These are phyloP conservation scores for Lagenaria siceraria DNA, from an alignment of 306 rosid species.

Conservation along the genomic window DNA sequence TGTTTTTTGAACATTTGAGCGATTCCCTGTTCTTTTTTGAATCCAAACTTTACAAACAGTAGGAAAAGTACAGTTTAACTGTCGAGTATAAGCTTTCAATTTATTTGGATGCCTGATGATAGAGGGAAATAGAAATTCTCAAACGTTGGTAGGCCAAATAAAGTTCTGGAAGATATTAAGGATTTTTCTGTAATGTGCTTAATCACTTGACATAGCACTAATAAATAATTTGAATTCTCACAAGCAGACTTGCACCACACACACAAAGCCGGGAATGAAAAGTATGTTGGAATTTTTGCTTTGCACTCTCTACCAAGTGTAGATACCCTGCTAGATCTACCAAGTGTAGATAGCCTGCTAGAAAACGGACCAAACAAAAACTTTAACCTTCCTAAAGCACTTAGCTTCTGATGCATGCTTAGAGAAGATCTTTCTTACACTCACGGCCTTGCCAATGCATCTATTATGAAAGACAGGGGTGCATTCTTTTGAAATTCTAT, in stretches of 20 bases:
- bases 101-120: neutral
- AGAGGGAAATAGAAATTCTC: neutral
- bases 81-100: neutral
- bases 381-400: neutral
- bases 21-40: neutral
- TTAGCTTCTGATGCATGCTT: neutral
- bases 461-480: neutral
- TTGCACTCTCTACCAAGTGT: neutral
- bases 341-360: neutral
- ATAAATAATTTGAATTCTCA: neutral
- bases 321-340: neutral
- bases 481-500: neutral
- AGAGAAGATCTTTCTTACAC: neutral
- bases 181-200: neutral
- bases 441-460: neutral
- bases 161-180: neutral
- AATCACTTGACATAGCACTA: neutral
- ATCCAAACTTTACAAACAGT: neutral
- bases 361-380: neutral
- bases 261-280: neutral
- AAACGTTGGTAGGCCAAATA: neutral
- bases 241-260: neutral
- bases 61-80: neutral
- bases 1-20: neutral
- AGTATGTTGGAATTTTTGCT: neutral